These are phyloP conservation scores for Yamadazyma laniorum DNA, from an alignment of 805 yeast species.

Conservation along the genomic window DNA sequence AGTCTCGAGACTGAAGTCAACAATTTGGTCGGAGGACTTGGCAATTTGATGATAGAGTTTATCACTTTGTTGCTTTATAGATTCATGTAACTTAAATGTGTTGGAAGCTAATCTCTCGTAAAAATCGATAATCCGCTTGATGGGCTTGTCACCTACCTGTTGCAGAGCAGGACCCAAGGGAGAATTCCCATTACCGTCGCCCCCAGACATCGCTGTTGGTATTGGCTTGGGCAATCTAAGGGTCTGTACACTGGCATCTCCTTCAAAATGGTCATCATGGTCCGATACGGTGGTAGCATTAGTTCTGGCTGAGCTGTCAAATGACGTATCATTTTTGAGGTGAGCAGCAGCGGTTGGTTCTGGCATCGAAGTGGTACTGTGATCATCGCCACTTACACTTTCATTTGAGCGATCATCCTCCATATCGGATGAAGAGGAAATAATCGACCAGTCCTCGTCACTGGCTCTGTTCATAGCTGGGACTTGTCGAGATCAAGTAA, in stretches of 20 bases:
- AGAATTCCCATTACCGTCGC: no score
- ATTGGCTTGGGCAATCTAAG: constrained; percentile 15
- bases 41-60: constrained; percentile 15
- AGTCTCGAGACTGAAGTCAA: neutral
- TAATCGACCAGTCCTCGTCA: constrained; percentile 47
- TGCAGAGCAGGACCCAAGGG: no score
- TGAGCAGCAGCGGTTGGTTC: no score
- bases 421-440: constrained; percentile 41
- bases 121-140: constrained; percentile 19
- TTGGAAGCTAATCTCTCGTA: constrained; percentile 21
- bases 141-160: constrained; percentile 5
- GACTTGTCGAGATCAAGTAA: no score
- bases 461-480: constrained; percentile 12
- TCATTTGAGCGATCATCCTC: constrained; percentile 31
- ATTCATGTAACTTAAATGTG: constrained; percentile 17
- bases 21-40: neutral
- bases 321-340: no score
- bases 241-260: constrained; percentile 17
- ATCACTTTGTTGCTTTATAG: constrained; percentile 22
- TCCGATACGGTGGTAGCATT: no score
- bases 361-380: no score
- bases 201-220: neutral
- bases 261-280: neutral
- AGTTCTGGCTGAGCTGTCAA: no score
- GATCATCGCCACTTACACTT: neutral